A percentile compares a stretch with the other conserved stretches of the same genome.
phyloP scores from a whole-genome alignment of 1,284 basidiomycete species.

The Ceratobasidium sp. region DNA sequence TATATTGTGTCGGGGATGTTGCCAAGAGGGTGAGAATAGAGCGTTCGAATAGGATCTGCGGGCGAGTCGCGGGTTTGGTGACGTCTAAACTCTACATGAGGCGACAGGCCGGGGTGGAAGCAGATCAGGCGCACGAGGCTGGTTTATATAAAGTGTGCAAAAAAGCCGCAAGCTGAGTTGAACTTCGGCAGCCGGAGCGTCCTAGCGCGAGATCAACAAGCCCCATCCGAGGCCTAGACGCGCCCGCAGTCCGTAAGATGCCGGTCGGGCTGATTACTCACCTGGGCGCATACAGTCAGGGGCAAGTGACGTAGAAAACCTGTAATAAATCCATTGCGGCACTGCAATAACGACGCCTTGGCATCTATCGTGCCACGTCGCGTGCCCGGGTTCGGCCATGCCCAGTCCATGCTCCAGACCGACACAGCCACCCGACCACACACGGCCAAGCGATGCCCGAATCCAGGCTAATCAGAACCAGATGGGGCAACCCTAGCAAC shows the following conservation, averaged over 20 bases:
- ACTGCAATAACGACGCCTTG: not conserved
- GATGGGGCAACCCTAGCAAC: not conserved
- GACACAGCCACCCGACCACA: not conserved
- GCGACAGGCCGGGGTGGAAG: constrained; percentile 8
- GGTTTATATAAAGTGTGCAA: constrained; percentile 13
- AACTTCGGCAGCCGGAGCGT: too few species aligned
- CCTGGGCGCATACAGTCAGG: not conserved
- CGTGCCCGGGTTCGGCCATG: not conserved
- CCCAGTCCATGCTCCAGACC: not conserved
- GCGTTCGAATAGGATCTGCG: too few species aligned
- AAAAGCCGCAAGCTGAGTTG: constrained; percentile 28
- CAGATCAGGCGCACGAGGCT: constrained; percentile 21
- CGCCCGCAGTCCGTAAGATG: not conserved
- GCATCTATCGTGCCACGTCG: not conserved
- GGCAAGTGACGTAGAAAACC: not conserved
- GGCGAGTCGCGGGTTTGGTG: not conserved
- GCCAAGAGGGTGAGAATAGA: constrained; percentile 16
- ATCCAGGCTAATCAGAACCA: not conserved
- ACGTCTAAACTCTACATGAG: constrained; percentile 12
- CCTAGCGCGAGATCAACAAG: not conserved
- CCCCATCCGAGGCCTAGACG: constrained; percentile 16
- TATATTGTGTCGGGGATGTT: not conserved
- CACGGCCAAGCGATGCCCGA: not conserved
- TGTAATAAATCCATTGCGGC: not conserved
- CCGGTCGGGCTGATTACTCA: not conserved